Evolutionary conservation across 768 basidiomycete genomes (phyloP).

Genomic region (Lepiota brunneoincarnata): DNA sequence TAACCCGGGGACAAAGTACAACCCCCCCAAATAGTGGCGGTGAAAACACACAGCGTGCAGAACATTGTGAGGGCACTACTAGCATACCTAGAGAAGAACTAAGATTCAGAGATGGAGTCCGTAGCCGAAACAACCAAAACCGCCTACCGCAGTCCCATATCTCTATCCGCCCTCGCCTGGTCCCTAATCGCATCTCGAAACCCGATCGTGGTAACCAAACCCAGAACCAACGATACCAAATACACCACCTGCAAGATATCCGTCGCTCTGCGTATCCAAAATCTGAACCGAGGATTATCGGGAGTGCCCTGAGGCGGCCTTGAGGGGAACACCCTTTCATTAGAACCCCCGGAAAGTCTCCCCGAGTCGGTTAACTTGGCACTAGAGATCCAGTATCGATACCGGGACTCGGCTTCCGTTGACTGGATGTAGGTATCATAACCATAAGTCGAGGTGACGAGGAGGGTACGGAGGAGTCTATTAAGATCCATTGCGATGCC

Average conservation of each 20-base stretch:
- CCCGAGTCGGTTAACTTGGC: constrained; percentile 30
- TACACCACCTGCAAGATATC: constrained; percentile 24
- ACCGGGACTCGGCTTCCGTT: constrained; percentile 9
- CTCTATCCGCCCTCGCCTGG: constrained; percentile 17
- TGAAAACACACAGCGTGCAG: constrained; percentile 10
- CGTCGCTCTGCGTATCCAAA: constrained; percentile 26
- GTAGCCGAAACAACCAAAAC: no score
- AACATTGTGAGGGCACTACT: constrained; percentile 15
- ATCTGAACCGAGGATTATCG: constrained; percentile 28
- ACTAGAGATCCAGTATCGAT: constrained; percentile 20
- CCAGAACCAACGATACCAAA: constrained; percentile 27
- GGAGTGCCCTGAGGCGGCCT: constrained; percentile 24
- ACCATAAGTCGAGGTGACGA: constrained; percentile 12
- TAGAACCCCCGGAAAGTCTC: constrained; percentile 31
- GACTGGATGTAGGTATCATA: constrained; percentile 12
- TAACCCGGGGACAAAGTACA: constrained; percentile 8
- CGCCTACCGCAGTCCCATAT: constrained; percentile 20
- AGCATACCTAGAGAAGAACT: constrained; percentile 17
- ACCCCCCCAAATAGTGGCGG: constrained; percentile 2
- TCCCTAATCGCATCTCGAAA: constrained; percentile 19
- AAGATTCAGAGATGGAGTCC: background rate
- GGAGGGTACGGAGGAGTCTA: constrained; percentile 9
- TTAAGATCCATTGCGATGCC: constrained; percentile 11
- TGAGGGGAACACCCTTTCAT: constrained; percentile 26
- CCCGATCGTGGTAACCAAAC: constrained; percentile 25